Percentiles rank a stretch among this genome's conserved stretches.
Conservation (phyloP, 1,284 basidiomycete genomes). For the Ceratobasidium sp. region DNA sequence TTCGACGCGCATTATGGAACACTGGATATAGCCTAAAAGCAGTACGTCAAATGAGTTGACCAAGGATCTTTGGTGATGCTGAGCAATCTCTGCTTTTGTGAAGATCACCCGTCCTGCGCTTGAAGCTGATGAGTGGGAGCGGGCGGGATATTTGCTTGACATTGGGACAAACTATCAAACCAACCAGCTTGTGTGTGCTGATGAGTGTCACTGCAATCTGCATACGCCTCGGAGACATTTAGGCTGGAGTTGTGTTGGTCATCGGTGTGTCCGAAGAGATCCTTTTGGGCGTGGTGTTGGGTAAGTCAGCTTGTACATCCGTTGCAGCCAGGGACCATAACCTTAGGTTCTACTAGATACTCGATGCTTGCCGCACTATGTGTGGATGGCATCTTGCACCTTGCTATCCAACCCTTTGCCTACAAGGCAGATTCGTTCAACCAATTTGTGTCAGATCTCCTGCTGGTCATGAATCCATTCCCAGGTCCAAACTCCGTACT, state of each 20-base stretch:
- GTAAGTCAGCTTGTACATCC: no score
- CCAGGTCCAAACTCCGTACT: conserved; percentile 46
- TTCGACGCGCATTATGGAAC: no score
- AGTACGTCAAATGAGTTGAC: no score
- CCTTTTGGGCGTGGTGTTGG: no score
- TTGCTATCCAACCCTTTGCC: not conserved
- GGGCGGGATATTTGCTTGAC: not conserved
- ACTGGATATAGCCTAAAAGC: no score
- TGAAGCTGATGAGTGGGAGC: not conserved
- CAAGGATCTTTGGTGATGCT: no score
- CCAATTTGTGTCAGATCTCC: not conserved
- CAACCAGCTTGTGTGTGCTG: not conserved
- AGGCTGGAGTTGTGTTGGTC: no score
- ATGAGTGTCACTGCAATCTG: not conserved
- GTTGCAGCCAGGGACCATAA: no score
- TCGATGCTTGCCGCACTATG: no score
- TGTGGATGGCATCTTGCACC: not conserved
- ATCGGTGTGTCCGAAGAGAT: no score
- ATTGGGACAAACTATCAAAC: not conserved
- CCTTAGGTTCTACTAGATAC: no score
- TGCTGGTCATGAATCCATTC: not conserved
- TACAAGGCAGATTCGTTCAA: conserved; percentile 44
- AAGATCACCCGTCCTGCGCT: not conserved
- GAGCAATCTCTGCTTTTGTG: no score
- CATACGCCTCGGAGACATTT: not conserved